phyloP scores from a whole-genome alignment of 345 rosid species.

The Heritiera fomes region DNA sequence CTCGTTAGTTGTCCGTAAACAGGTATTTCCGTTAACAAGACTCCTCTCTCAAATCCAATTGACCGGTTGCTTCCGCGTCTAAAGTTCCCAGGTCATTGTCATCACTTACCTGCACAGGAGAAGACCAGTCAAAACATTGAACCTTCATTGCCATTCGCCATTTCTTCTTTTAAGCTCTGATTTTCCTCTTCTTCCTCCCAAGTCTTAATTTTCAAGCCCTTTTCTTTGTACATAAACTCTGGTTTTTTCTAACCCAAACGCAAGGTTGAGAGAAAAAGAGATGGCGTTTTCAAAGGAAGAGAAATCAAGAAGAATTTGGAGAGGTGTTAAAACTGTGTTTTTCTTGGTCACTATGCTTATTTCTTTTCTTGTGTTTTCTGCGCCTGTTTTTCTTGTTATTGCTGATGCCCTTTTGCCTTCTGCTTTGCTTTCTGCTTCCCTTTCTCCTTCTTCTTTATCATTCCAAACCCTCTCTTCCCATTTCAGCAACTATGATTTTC shows the following conservation, averaged over 20 bases:
- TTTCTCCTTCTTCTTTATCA: constrained; percentile 37
- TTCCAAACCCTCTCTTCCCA: constrained; percentile 30
- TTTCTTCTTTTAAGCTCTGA: not conserved
- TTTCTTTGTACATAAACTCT: constrained; percentile 17
- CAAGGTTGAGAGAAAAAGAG: not conserved
- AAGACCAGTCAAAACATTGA: constrained; percentile 18
- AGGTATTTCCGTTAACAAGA: constrained; percentile 22
- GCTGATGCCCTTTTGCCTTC: constrained; percentile 84
- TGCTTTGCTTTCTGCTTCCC: constrained; percentile 71
- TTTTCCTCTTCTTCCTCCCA: not conserved
- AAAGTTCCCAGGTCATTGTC: constrained; percentile 21
- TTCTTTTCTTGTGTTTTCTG: constrained; percentile 79
- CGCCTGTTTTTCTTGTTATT: constrained; percentile 71
- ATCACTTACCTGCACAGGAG: not conserved
- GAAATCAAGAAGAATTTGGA: constrained; percentile 40
- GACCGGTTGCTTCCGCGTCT: constrained; percentile 17
- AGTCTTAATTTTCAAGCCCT: not conserved
- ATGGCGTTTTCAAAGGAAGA: constrained; percentile 82
- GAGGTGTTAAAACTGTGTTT: constrained; percentile 72
- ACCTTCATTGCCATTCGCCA: constrained; percentile 2
- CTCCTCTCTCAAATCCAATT: not conserved
- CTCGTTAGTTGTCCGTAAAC: constrained; percentile 1
- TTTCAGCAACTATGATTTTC: constrained; percentile 40
- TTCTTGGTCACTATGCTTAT: constrained; percentile 68
- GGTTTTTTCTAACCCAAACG: not conserved